Conservation (phyloP, 2,329 filamentous ascomycete species). For the Xylaria sp. region DNA sequence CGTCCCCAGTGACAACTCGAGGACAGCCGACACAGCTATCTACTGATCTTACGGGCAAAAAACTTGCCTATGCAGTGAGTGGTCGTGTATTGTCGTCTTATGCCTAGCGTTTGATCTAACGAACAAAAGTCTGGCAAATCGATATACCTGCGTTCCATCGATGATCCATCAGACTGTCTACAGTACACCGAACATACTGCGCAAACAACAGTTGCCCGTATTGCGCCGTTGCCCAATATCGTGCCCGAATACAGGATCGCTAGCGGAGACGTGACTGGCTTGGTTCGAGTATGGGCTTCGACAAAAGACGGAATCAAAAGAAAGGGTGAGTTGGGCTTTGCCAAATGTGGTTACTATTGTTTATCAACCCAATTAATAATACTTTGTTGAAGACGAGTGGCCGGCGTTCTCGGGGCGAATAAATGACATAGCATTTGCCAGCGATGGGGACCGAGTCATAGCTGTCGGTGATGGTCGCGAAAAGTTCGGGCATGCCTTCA, state of each 20-base stretch:
- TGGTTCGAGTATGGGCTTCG: conserved; percentile 92
- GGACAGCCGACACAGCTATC: conserved; percentile 91
- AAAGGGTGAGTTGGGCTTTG: conserved; percentile 63
- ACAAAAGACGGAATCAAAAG: conserved; percentile 80
- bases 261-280: conserved; percentile 85
- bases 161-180: conserved; percentile 82
- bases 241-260: conserved; percentile 79
- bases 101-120: conserved; percentile 21
- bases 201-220: conserved; percentile 89
- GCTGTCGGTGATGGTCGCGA: conserved; percentile 96
- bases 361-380: conserved; percentile 27
- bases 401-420: conserved; percentile 93
- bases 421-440: conserved; percentile 97
- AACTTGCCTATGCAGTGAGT: conserved; percentile 89
- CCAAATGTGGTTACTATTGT: neutral
- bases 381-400: conserved; percentile 73
- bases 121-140: conserved; percentile 85
- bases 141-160: conserved; percentile 93
- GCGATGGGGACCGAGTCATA: conserved; percentile 94
- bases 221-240: conserved; percentile 79
- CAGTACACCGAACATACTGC: conserved; percentile 94
- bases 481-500: conserved; percentile 92
- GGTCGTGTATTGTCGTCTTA: neutral
- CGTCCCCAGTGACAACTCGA: conserved; percentile 82
- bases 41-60: conserved; percentile 86